Evolutionary conservation across 768 basidiomycete genomes (phyloP), one percentile per base, ranked within the genome.

Genomic region (Lactarius quietus): DNA sequence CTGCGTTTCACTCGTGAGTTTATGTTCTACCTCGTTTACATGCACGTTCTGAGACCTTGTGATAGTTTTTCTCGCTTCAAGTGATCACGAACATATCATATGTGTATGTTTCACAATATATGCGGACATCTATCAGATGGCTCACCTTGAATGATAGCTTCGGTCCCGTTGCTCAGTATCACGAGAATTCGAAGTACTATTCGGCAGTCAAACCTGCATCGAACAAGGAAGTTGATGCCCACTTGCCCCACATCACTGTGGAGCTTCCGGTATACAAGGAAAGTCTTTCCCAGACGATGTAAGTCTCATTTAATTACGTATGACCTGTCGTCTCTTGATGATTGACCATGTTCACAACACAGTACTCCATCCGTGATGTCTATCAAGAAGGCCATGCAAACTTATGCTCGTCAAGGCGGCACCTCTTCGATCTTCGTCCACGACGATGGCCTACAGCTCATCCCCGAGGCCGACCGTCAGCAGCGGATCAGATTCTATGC

Each of bases 201-300:
- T 92, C 90, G 14, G 89, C 90, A 14, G 74, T 82, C 57, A 80
- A 79, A 52, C 88, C 90, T 0, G 80, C 78, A 29, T 74, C 85
- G 0, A 88, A 87, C 74, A 81, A 83, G 59, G 85, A 83, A 18
- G 78, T 90, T 62, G 89, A 90, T 72, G 70, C 79, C 1, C 80
- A 77, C 60, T 79, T 92, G 3, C 91, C 90, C 2, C 90, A 92
- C 71, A 80, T 92, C 18, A 89, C 89, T 0, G 79, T 94, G 57
- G 86, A 94, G 75, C 81, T 95, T 77, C 93, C 93, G 0, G 93
- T 94, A 5, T 95, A 95, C 76, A 95, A 93, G 72, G 91, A 93
- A 73, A 89, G 86, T 69, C 74, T 93, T 59, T 87, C 90, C 59
- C 84, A 89, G 71, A 91, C 89, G 0, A 93, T 93, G 90, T 92